Conservation (phyloP, 2,329 filamentous ascomycete species). For the Botrytis sinoallii region DNA sequence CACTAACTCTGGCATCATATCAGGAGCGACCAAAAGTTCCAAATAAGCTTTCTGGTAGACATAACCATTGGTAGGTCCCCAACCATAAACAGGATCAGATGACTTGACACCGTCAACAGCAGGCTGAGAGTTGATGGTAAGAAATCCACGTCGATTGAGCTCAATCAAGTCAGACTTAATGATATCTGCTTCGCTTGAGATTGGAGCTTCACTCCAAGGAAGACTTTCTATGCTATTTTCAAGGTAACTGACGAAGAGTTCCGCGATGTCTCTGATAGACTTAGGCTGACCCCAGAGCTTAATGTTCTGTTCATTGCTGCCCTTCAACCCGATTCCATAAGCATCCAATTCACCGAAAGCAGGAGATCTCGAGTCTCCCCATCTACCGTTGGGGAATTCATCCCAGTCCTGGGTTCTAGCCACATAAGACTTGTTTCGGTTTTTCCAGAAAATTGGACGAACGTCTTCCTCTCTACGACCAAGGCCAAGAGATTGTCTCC, state of each 20-base stretch:
- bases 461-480: conserved; percentile 91
- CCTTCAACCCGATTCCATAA: conserved; percentile 90
- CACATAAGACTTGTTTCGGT: conserved; percentile 93
- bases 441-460: conserved; percentile 97
- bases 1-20: conserved; percentile 73
- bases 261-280: conserved; percentile 73
- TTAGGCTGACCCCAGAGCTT: conserved; percentile 89
- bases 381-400: conserved; percentile 97
- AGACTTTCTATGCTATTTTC: conserved; percentile 75
- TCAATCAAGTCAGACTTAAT: conserved; percentile 75
- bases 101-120: conserved; percentile 90
- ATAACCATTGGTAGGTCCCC: conserved; percentile 92
- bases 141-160: conserved; percentile 79
- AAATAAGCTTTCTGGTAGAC: conserved; percentile 99
- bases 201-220: conserved; percentile 90
- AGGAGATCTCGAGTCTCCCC: conserved; percentile 94
- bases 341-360: conserved; percentile 94
- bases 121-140: conserved; percentile 97
- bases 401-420: conserved; percentile 97
- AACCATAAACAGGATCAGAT: conserved; percentile 81
- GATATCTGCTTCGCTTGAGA: conserved; percentile 75
- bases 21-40: conserved; percentile 81
- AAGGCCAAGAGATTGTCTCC: conserved; percentile 90
- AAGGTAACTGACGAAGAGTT: conserved; percentile 83
- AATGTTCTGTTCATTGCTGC: conserved; percentile 92